Conservation (phyloP, 2,329 filamentous ascomycete species). For the Sclerotinia trifoliorum region DNA sequence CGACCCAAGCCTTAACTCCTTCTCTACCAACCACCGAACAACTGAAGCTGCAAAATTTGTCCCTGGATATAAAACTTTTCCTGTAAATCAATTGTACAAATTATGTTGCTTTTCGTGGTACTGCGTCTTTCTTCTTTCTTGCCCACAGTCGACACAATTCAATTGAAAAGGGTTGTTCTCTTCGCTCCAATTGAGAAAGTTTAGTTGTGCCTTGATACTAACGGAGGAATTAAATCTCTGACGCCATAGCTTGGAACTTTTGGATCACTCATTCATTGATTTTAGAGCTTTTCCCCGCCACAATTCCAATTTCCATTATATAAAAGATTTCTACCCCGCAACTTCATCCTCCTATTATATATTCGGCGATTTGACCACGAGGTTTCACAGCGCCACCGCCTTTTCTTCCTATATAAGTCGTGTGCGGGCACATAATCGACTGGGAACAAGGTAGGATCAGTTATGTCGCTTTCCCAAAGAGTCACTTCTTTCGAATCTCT, state of each 20-base stretch:
- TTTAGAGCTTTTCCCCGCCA: neutral
- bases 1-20: neutral
- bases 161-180: neutral
- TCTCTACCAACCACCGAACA: neutral
- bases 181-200: neutral
- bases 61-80: neutral
- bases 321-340: slow-evolving; percentile 16
- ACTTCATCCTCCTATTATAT: neutral
- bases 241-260: neutral
- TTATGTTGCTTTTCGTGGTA: neutral
- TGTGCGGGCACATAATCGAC: neutral
- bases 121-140: neutral
- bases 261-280: neutral
- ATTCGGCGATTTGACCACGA: slow-evolving; percentile 4
- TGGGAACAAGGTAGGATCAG: neutral
- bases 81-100: neutral
- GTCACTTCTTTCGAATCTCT: slow-evolving; percentile 33
- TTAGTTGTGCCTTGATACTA: neutral
- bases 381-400: slow-evolving; percentile 8
- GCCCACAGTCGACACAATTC: neutral
- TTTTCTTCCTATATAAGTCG: neutral
- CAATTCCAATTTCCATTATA: slow-evolving; percentile 15
- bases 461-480: slow-evolving; percentile 32
- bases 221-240: neutral
- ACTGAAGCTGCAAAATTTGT: neutral